phyloP scores from a whole-genome alignment of 176 grass and related monocot genomes.

The Otatea glauca region DNA sequence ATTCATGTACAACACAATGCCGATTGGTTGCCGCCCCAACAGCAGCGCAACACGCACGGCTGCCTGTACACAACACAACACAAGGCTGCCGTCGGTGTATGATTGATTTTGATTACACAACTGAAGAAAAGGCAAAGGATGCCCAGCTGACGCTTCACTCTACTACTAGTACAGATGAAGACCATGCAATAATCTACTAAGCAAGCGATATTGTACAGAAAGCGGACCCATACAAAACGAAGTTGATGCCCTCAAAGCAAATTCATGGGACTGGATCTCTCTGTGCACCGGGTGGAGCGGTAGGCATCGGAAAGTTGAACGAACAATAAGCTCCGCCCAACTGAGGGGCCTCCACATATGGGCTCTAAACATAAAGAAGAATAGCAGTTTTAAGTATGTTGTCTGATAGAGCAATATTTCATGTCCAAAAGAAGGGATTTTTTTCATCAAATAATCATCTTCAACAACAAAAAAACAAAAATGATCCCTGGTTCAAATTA shows the following conservation, averaged over 20 bases:
- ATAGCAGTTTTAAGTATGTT: conserved; percentile 14
- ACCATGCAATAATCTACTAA: conserved; percentile 38
- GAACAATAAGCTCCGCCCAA: conserved; percentile 50
- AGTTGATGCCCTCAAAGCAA: neutral
- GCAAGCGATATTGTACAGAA: conserved; percentile 54
- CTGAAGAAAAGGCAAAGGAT: conserved; percentile 10
- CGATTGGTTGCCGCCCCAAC: conserved; percentile 17
- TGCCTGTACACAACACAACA: conserved; percentile 42
- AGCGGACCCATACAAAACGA: conserved; percentile 22
- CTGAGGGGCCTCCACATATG: conserved; percentile 87
- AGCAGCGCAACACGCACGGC: conserved; percentile 23
- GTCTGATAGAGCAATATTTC: neutral
- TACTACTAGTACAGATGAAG: conserved; percentile 45
- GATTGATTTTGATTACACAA: conserved; percentile 36
- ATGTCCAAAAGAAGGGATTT: neutral
- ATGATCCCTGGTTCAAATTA: neutral
- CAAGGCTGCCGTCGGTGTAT: conserved; percentile 22
- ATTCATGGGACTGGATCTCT: conserved; percentile 56
- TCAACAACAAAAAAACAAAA: neutral
- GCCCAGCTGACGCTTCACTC: neutral
- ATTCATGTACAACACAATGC: conserved; percentile 48
- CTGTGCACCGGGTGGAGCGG: conserved; percentile 82
- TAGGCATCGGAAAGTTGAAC: conserved; percentile 79
- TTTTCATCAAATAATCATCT: neutral
- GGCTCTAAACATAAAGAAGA: conserved; percentile 61